These are phyloP conservation scores for Rhizopogon rudus DNA, from an alignment of 768 basidiomycete genomes.

Conservation along the genomic window DNA sequence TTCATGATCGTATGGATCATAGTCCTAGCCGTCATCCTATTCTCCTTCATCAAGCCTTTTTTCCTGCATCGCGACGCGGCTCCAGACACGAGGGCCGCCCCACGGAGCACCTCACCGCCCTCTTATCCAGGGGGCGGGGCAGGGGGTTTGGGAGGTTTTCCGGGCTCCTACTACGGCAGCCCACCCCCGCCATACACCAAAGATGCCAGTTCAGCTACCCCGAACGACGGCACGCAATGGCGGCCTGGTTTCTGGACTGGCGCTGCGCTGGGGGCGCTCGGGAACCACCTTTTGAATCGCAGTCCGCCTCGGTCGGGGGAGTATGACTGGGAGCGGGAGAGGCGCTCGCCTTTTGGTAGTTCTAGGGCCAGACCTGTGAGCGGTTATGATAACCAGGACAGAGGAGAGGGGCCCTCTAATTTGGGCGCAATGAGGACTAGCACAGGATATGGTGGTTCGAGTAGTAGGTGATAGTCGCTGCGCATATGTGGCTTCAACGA, in stretches of 20 bases:
- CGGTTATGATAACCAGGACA: slow-evolving; percentile 31
- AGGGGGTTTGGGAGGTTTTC: slow-evolving; percentile 44
- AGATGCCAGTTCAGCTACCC: slow-evolving; percentile 17
- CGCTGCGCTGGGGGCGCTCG: slow-evolving; percentile 66
- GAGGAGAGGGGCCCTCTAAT: slow-evolving; percentile 66
- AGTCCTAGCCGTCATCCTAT: slow-evolving; percentile 48
- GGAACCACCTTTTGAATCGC: slow-evolving; percentile 50
- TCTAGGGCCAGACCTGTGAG: slow-evolving; percentile 18
- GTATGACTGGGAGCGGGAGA: slow-evolving; percentile 61
- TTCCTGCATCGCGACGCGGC: slow-evolving; percentile 36
- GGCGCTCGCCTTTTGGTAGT: slow-evolving; percentile 23
- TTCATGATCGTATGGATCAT: slow-evolving; percentile 57
- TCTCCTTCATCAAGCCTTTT: slow-evolving; percentile 56
- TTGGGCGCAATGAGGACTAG: slow-evolving; percentile 70
- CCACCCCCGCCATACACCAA: slow-evolving; percentile 57
- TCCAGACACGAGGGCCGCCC: slow-evolving; percentile 25
- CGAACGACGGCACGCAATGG: slow-evolving; percentile 35
- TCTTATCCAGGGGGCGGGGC: slow-evolving; percentile 31
- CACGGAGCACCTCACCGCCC: slow-evolving; percentile 18
- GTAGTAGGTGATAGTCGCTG: slow-evolving; percentile 43
- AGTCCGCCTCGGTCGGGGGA: slow-evolving; percentile 21
- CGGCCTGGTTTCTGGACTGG: slow-evolving; percentile 86
- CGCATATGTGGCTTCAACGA: too few relatives aligned
- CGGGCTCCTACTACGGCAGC: slow-evolving; percentile 41
- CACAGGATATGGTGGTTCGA: slow-evolving; percentile 78